Conservation (phyloP, 371 early-diverging fungal species). For the Mitosporidium daphniae region DNA sequence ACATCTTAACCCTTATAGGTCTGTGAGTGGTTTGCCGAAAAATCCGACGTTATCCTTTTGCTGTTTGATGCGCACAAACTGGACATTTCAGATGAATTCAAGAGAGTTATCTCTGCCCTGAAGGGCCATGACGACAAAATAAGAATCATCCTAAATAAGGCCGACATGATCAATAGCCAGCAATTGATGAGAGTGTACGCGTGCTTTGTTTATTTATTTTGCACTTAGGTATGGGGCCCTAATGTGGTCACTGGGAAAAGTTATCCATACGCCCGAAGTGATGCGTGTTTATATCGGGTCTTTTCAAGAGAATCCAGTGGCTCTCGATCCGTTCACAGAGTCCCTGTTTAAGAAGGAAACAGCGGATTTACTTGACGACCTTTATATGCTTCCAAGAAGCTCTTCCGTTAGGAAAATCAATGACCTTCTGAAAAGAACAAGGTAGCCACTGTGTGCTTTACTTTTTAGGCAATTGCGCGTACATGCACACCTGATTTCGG, state of each 20-base stretch:
- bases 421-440: slow-evolving; percentile 43
- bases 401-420: slow-evolving; percentile 51
- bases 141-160: slow-evolving; percentile 40
- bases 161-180: slow-evolving; percentile 38
- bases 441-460: background rate
- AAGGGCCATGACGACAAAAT: slow-evolving; percentile 47
- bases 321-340: slow-evolving; percentile 18
- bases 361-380: slow-evolving; percentile 25
- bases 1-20: too few relatives aligned
- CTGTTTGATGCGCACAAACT: slow-evolving; percentile 51
- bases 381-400: slow-evolving; percentile 29
- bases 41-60: slow-evolving; percentile 38
- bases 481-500: slow-evolving; percentile 34
- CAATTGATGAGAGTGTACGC: slow-evolving; percentile 50
- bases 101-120: slow-evolving; percentile 26
- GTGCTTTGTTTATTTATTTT: background rate
- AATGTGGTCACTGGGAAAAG: slow-evolving; percentile 69
- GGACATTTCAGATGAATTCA: slow-evolving; percentile 58
- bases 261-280: slow-evolving; percentile 47
- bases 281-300: slow-evolving; percentile 35
- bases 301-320: slow-evolving; percentile 24
- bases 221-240: slow-evolving; percentile 31
- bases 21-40: slow-evolving; percentile 48
- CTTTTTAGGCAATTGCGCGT: slow-evolving; percentile 8
- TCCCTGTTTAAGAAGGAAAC: slow-evolving; percentile 27